Conservation (phyloP, 75 land plant genomes). For the Isoetes taiwanensis region DNA sequence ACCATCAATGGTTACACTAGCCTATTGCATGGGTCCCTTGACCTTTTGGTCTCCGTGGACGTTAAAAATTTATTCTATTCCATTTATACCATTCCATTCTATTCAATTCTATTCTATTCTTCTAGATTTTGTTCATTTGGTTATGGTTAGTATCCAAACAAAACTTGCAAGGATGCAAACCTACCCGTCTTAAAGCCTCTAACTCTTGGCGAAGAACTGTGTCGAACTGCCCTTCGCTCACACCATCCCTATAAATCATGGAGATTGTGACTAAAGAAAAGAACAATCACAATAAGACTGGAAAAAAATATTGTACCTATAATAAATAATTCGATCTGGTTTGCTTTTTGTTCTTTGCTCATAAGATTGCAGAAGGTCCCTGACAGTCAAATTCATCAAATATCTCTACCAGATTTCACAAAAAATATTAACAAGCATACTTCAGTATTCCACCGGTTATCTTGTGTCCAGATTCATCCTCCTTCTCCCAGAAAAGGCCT, state of each 20-base stretch:
- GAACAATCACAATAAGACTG: not conserved
- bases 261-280: not conserved
- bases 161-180: not conserved
- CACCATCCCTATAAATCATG: constrained; percentile 24
- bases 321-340: constrained; percentile 22
- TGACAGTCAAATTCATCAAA: constrained; percentile 3
- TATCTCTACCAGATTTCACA: not conserved
- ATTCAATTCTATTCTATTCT: no score
- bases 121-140: not conserved
- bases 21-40: no score
- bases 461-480: constrained; percentile 11
- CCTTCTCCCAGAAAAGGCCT: constrained; percentile 21
- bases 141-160: not conserved
- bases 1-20: not conserved
- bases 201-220: constrained; percentile 20
- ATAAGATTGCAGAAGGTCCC: constrained; percentile 13
- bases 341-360: not conserved
- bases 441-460: constrained; percentile 16
- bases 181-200: constrained; percentile 13
- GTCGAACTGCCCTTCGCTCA: constrained; percentile 30
- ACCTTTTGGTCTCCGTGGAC: no score
- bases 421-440: constrained; percentile 3
- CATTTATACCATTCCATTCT: no score
- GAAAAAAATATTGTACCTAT: constrained; percentile 12
- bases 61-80: no score